These are phyloP conservation scores for Euphorbia celastroides DNA, from an alignment of 441 rosid species.

Conservation along the genomic window DNA sequence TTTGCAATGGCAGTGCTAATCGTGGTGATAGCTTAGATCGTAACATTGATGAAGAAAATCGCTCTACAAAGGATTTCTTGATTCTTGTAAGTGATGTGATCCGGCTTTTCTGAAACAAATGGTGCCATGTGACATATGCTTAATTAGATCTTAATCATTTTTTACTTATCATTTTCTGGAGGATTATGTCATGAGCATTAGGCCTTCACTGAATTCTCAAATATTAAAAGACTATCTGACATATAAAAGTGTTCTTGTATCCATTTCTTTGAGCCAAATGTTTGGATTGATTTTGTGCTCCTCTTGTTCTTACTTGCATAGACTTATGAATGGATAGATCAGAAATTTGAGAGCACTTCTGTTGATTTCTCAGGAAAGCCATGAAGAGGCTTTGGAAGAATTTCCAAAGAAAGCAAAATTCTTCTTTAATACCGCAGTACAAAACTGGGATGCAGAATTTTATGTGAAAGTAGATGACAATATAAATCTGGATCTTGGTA, in stretches of 20 bases:
- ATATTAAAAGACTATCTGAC: background rate
- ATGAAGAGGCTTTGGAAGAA: slow-evolving; percentile 92
- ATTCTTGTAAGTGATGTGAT: slow-evolving; percentile 60
- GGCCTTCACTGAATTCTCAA: background rate
- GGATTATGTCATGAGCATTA: background rate
- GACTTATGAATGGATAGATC: slow-evolving; percentile 11
- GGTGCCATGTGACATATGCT: background rate
- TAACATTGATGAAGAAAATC: slow-evolving; percentile 65
- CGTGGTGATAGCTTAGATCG: slow-evolving; percentile 94
- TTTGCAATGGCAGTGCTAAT: slow-evolving; percentile 63
- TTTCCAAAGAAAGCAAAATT: slow-evolving; percentile 78
- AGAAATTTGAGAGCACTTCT: slow-evolving; percentile 14
- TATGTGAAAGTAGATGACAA: slow-evolving; percentile 86
- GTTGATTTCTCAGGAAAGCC: slow-evolving; percentile 54
- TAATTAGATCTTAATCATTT: background rate
- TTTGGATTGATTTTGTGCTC: background rate
- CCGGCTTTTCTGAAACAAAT: slow-evolving; percentile 6
- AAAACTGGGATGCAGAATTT: slow-evolving; percentile 93
- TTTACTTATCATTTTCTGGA: background rate
- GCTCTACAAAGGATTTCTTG: slow-evolving; percentile 63
- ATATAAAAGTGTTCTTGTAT: background rate
- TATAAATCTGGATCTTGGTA: slow-evolving; percentile 82
- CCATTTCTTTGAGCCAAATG: background rate
- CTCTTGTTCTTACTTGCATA: slow-evolving; percentile 3
- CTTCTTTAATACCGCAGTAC: slow-evolving; percentile 83